Conservation (phyloP, 768 basidiomycete species). For the Macrolepiota fuliginosa region DNA sequence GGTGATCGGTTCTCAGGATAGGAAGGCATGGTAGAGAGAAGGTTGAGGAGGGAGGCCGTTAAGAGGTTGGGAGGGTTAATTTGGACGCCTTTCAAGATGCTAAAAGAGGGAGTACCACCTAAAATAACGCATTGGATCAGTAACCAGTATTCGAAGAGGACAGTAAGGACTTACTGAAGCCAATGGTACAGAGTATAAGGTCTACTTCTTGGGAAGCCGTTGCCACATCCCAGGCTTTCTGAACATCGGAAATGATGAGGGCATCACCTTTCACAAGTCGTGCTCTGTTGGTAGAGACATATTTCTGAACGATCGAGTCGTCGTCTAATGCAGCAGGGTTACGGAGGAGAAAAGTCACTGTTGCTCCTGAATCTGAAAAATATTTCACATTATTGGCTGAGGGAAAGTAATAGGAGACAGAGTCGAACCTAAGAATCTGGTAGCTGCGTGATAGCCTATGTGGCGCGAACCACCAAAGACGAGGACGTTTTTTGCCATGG, state of each 20-base stretch:
- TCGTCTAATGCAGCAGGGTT: constrained; percentile 29
- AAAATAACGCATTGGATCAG: not conserved
- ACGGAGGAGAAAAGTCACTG: not conserved
- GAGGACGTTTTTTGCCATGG: no score
- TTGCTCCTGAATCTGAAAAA: not conserved
- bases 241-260: constrained; percentile 19
- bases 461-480: no score
- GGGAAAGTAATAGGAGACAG: no score
- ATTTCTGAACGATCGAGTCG: constrained; percentile 48
- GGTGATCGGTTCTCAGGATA: constrained; percentile 30
- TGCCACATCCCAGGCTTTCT: constrained; percentile 6
- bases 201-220: constrained; percentile 40
- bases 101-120: not conserved
- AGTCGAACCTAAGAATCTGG: no score
- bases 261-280: constrained; percentile 60
- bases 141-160: not conserved
- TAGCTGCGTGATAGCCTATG: no score
- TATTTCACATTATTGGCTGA: no score
- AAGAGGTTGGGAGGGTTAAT: constrained; percentile 55
- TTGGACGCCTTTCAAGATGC: constrained; percentile 44
- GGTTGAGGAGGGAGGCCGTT: constrained; percentile 53
- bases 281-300: constrained; percentile 36
- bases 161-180: constrained; percentile 18
- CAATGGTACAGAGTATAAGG: constrained; percentile 58
- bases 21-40: constrained; percentile 50